phyloP scores from a whole-genome alignment of 192 early-diverging fungal genomes.

The Chytriomyces sp. region DNA sequence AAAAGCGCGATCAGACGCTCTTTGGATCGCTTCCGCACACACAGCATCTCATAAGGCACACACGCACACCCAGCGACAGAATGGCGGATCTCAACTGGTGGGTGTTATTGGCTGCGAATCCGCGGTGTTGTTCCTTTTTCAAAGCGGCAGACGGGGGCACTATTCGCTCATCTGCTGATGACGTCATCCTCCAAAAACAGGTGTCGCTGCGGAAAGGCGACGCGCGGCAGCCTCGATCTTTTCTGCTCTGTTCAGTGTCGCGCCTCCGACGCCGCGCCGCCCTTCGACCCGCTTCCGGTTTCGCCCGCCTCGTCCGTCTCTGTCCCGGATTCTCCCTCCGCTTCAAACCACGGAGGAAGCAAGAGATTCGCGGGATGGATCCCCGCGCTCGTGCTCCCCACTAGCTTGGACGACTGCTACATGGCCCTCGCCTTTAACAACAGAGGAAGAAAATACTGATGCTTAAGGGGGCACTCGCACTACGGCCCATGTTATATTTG shows the following conservation, averaged over 20 bases:
- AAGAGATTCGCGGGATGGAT: background rate
- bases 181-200: constrained; percentile 13
- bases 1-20: background rate
- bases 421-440: background rate
- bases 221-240: background rate
- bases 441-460: background rate
- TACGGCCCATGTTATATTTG: background rate
- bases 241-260: constrained; percentile 6
- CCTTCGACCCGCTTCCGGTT: background rate
- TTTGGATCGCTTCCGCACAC: background rate
- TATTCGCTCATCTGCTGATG: background rate
- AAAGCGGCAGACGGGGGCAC: background rate
- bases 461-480: background rate
- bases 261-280: background rate
- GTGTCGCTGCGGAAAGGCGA: constrained; percentile 2
- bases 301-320: background rate
- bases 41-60: background rate
- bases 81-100: constrained; percentile 14
- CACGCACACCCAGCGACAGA: background rate
- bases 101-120: background rate
- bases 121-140: background rate
- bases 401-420: background rate
- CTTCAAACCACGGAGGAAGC: background rate
- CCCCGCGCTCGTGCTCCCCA: background rate
- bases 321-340: background rate